Percentiles rank a stretch among this genome's conserved stretches.
Conservation (phyloP, 495 filamentous ascomycete genomes). For the Saxispiralis lemnorum region DNA sequence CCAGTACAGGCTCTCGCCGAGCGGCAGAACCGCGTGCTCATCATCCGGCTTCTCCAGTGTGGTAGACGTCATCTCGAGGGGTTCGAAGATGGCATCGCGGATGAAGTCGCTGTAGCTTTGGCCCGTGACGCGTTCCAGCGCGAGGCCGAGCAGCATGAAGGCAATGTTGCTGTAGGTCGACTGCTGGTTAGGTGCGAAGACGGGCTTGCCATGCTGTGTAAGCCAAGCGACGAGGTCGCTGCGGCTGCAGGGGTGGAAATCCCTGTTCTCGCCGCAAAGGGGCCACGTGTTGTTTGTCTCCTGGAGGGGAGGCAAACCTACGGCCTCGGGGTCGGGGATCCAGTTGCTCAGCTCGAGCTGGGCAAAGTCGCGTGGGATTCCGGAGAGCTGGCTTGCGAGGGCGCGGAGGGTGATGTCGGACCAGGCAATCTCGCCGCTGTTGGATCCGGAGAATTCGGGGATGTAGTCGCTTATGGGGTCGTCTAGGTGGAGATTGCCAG, state of each 20-base stretch:
- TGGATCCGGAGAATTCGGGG: constrained; percentile 11
- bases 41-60: constrained; percentile 17
- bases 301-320: constrained; percentile 20
- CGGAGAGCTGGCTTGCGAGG: constrained; percentile 23
- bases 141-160: constrained; percentile 23
- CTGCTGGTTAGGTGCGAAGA: constrained; percentile 23
- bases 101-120: constrained; percentile 20
- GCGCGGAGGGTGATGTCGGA: constrained; percentile 23
- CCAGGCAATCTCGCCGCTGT: constrained; percentile 20
- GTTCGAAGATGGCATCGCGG: constrained; percentile 19
- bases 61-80: constrained; percentile 18
- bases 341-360: constrained; percentile 17
- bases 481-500: constrained; percentile 23
- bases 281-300: background rate
- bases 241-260: constrained; percentile 6
- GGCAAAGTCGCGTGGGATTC: constrained; percentile 21
- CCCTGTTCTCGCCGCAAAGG: constrained; percentile 16
- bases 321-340: constrained; percentile 2
- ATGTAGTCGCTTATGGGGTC: constrained; percentile 20
- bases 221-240: constrained; percentile 14
- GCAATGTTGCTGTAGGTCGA: constrained; percentile 22
- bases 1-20: constrained; percentile 18
- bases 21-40: constrained; percentile 20
- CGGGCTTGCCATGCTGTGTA: constrained; percentile 7
- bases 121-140: constrained; percentile 18